A percentile compares a stretch with the other conserved stretches of the same genome.
phyloP scores from a whole-genome alignment of 805 yeast species.

The Lipomyces chichibuensis region DNA sequence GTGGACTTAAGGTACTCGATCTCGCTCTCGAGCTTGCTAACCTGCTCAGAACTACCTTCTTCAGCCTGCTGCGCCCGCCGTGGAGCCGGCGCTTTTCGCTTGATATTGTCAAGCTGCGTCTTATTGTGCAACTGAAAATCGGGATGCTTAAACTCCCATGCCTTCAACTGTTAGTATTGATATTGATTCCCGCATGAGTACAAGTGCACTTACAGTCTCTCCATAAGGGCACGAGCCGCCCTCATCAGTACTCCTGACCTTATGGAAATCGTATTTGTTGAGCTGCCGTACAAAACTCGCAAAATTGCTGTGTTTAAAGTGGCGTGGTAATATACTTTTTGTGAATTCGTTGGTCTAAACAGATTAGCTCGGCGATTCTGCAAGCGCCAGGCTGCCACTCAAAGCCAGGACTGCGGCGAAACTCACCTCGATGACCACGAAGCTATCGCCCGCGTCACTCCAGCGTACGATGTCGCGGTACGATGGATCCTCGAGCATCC shows the following conservation, averaged over 20 bases:
- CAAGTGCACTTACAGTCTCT: constrained; percentile 47
- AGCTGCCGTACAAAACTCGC: constrained; percentile 93
- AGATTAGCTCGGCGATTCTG: neutral
- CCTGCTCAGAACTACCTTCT: constrained; percentile 26
- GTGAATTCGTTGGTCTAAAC: constrained; percentile 77
- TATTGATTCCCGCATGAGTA: neutral
- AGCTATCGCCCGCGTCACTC: constrained; percentile 83
- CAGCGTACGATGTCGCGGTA: constrained; percentile 79
- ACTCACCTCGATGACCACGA: constrained; percentile 72
- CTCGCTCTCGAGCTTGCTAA: constrained; percentile 31
- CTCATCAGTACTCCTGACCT: constrained; percentile 77
- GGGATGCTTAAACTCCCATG: constrained; percentile 96
- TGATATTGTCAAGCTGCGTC: constrained; percentile 82
- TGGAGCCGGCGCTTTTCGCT: constrained; percentile 44
- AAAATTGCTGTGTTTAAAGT: constrained; percentile 93
- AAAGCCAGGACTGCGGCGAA: neutral
- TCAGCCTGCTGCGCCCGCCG: constrained; percentile 20
- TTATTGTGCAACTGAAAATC: constrained; percentile 76
- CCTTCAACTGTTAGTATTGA: constrained; percentile 42
- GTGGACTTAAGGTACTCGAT: constrained; percentile 32
- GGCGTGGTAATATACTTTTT: constrained; percentile 82
- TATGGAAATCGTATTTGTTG: constrained; percentile 96
- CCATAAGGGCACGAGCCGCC: constrained; percentile 61
- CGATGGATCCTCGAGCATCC: constrained; percentile 82
- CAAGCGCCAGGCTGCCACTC: neutral